Base-by-base conservation (phyloP, 1,139 yeast species). In the Lodderomyces metapsilosis region DNA sequence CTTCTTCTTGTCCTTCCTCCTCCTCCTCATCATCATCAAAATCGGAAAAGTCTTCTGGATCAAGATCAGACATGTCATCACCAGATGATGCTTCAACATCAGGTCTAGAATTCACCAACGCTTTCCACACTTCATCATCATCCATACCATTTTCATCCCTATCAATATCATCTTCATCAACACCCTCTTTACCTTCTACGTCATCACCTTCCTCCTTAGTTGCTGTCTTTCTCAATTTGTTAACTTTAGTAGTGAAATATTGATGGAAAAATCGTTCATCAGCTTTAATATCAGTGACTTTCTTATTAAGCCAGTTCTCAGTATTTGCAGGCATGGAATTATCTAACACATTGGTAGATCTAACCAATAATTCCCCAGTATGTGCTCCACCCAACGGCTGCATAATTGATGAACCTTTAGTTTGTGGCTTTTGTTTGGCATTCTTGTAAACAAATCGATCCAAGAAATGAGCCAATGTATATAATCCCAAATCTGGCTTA, bases 391-490 rank as follows among this genome's bases (percentile, higher is more conserved):
- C 94, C 49, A 94, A 73, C 39, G 98, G 98, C 71, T 92, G 98
- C 98, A 94, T 94, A 60, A 92, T 91, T 38, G 97, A 88, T 3
- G 85, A 73, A 56, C 98, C 98, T 59, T 87, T 84, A 27, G 84
- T 70, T 35, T 52, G 51, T 17, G 82, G 73, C 64, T 84, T 87
- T 56, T 82, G 85, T 66, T 88, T 88, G 40, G 97, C 89, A 59
- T 89, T 89, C 66, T 88, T 85, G 69, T 92, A 92, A 30, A 94
- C 97, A 68, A 94, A 92, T 62, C 96, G 80, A 64, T 92, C 97
- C 68, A 92, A 75, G 77, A 92, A 92, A 63, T 91, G 98, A 21
- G 88, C 73, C 50, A 92, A 71, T 0, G 96, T 83, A 64, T 83
- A 92, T 48, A 94, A 76, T 2, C 95, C 95, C 45, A 92, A 71